These are phyloP conservation scores for Desmodesmus armatus DNA, from an alignment of 139 green algal species.

Conservation along the genomic window DNA sequence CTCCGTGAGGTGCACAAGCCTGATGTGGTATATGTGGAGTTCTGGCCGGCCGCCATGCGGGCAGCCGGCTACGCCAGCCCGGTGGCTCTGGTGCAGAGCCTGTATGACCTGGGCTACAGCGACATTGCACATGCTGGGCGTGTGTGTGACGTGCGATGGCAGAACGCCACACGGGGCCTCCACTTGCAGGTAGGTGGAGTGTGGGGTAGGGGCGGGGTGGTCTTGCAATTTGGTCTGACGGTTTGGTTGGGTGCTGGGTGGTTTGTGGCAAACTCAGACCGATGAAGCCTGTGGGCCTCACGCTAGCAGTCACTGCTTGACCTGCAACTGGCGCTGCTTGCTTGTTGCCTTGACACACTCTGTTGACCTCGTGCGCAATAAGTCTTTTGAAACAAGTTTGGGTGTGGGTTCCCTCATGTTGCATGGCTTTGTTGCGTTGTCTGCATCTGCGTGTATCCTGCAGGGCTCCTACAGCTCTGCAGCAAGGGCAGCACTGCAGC, in stretches of 20 bases:
- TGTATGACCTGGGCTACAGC: constrained; percentile 78
- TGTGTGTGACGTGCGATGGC: constrained; percentile 85
- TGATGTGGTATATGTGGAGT: constrained; percentile 78
- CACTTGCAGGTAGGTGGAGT: not conserved
- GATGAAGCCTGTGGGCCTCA: no score
- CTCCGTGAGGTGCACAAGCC: constrained; percentile 50
- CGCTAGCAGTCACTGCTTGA: no score
- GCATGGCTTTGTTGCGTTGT: no score
- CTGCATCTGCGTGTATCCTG: not conserved
- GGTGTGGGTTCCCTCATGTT: no score
- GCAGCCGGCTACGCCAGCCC: constrained; percentile 53
- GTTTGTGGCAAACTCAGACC: no score
- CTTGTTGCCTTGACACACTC: no score
- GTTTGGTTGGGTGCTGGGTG: not conserved
- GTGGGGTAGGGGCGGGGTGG: no score
- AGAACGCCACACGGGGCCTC: constrained; percentile 69
- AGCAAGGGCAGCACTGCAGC: constrained; percentile 47
- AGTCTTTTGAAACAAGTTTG: no score
- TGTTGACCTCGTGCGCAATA: no score
- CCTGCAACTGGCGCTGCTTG: no score
- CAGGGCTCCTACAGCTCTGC: not conserved
- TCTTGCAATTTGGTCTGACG: not conserved
- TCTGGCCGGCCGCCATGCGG: constrained; percentile 64
- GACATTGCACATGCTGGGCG: constrained; percentile 79
- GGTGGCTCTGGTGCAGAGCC: constrained; percentile 60